Evolutionary conservation across 208 protist genomes (phyloP).

Genomic region (Leishmania amazonensis): DNA sequence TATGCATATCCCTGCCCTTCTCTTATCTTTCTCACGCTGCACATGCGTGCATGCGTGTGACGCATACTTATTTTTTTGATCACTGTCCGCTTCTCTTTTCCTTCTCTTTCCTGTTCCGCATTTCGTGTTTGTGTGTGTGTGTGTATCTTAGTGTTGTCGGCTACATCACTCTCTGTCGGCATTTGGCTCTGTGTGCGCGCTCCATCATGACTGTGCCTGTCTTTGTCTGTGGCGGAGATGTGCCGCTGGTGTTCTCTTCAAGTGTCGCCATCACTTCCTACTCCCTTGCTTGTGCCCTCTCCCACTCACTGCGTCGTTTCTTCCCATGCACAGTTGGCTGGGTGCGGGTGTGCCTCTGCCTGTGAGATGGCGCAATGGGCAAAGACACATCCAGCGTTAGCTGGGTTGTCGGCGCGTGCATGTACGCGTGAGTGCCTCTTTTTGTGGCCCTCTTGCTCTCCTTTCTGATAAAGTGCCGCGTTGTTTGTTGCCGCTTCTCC

Average conservation of each 20-base stretch:
- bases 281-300: not conserved
- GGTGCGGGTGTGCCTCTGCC: not conserved
- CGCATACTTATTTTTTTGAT: not conserved
- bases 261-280: not conserved
- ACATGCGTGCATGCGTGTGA: not conserved
- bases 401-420: not conserved
- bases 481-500: not conserved
- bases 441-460: not conserved
- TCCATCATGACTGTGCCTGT: not conserved
- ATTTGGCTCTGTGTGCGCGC: not conserved
- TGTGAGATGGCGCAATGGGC: not conserved
- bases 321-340: not conserved
- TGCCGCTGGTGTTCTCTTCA: not conserved
- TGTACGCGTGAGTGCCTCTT: conserved; percentile 5
- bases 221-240: not conserved
- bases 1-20: not conserved
- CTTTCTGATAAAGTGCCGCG: not conserved
- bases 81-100: not conserved
- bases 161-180: not conserved
- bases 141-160: not conserved
- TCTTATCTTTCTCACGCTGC: not conserved
- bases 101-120: not conserved
- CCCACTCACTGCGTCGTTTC: not conserved
- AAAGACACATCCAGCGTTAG: not conserved
- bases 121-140: not conserved